A percentile compares a stretch with the other conserved stretches of the same genome.
Conservation (phyloP, 257 asterid species). For the Ballota nigra region DNA sequence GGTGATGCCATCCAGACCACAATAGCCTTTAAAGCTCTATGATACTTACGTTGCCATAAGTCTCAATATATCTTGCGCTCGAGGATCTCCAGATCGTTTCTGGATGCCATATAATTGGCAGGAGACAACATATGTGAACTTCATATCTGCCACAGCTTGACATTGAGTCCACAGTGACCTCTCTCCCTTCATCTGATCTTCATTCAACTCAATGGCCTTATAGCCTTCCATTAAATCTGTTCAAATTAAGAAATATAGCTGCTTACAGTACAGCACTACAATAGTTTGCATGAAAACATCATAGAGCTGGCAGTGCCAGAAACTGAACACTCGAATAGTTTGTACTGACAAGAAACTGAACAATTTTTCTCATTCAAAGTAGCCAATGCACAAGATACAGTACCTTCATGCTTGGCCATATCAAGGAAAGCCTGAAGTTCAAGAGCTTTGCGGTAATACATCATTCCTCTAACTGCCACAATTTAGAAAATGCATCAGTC, state of each 20-base stretch:
- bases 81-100: conserved; percentile 86
- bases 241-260: conserved; percentile 18
- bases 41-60: conserved; percentile 82
- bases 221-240: conserved; percentile 97
- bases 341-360: conserved; percentile 10
- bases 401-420: conserved; percentile 99
- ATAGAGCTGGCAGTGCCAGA: conserved; percentile 1
- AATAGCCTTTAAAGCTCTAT: background rate
- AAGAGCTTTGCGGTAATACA: conserved; percentile 97
- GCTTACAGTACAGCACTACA: background rate
- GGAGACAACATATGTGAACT: conserved; percentile 93
- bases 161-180: conserved; percentile 93
- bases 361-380: background rate
- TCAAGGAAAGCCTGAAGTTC: conserved; percentile 99
- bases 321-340: background rate
- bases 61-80: conserved; percentile 90
- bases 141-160: conserved; percentile 99
- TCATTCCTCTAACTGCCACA: conserved; percentile 92
- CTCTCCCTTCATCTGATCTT: conserved; percentile 97
- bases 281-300: background rate
- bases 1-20: conserved; percentile 14
- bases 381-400: conserved; percentile 17
- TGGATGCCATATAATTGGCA: conserved; percentile 93
- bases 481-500: conserved; percentile 24
- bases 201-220: conserved; percentile 91